These are phyloP conservation scores for Atkinsonella texensis DNA, from an alignment of 2,329 filamentous ascomycete species.

Conservation along the genomic window DNA sequence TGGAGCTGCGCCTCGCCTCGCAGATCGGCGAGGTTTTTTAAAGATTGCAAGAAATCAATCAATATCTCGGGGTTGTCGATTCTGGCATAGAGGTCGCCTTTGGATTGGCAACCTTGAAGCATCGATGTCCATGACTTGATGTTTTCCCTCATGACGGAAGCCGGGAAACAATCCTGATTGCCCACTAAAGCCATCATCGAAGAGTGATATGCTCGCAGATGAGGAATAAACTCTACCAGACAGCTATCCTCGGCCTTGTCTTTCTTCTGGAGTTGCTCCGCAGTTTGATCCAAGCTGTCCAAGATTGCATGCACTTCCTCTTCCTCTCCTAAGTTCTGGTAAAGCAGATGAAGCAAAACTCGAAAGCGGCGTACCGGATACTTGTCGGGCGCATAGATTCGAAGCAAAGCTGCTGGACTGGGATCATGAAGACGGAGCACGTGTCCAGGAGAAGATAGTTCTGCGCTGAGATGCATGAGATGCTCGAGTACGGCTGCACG, in stretches of 20 bases:
- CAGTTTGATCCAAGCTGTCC: constrained; percentile 25
- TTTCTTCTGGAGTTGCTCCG: constrained; percentile 23
- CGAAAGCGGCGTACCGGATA: constrained; percentile 42
- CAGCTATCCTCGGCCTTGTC: constrained; percentile 32
- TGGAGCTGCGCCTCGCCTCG: constrained; percentile 36
- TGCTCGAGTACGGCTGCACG: constrained; percentile 49
- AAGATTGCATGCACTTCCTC: constrained; percentile 27
- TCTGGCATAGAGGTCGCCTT: constrained; percentile 27
- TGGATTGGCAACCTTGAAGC: constrained; percentile 24
- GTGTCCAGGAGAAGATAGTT: constrained; percentile 20
- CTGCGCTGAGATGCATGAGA: constrained; percentile 38
- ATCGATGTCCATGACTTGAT: constrained; percentile 34
- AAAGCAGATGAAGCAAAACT: constrained; percentile 36
- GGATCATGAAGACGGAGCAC: constrained; percentile 31
- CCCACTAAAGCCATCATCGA: constrained; percentile 33
- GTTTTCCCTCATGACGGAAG: constrained; percentile 22
- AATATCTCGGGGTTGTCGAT: constrained; percentile 40
- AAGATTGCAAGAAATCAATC: constrained; percentile 35
- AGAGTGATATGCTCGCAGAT: constrained; percentile 33
- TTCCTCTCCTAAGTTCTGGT: constrained; percentile 34
- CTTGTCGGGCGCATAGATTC: constrained; percentile 35
- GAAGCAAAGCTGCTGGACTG: constrained; percentile 33
- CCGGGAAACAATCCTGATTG: constrained; percentile 19
- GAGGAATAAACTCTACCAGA: constrained; percentile 32
- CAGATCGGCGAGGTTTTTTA: constrained; percentile 39